Base-by-base conservation (phyloP, 352 stramenopile species). In the Phytopythium ostracodes region DNA sequence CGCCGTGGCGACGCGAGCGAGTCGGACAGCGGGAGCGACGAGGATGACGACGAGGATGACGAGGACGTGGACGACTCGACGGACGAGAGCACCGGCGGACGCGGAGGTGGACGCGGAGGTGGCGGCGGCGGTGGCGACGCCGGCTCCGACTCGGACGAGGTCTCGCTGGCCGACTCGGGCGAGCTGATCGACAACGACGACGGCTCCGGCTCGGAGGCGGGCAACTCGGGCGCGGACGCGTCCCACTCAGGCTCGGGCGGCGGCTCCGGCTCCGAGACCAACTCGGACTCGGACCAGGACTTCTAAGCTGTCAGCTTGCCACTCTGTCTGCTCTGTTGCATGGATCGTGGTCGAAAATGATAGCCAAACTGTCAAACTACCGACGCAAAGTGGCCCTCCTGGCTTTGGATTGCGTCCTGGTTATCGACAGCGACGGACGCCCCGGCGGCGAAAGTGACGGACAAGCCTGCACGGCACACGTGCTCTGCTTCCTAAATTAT, bases 101-200 rank as follows among this genome's bases (percentile, higher is more conserved):
- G 62, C 2, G 49, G 57, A 11, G 54, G 40, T 20, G 56, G 50
- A 0, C 53, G 29, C 24, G 70, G 61, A 22, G 73, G 47, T 7
- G 52, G 50, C 14, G 59, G 33, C 31, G 62, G 47, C 7, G 52
- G 50, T 20, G 59, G 33, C 31, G 62, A 60, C 36, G 60, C 31
- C 46, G 81, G 68, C 22, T 91, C 81, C 14, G 83, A 91, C 69
- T 91, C 81, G 67, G 86, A 93, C 36, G 78, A 94, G 38, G 84
- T 94, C 7, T 94, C 86, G 5, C 65, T 94, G 62, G 86, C 86
- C 40, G 86, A 94, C 65, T 94, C 86, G 51, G 81, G 73, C 0
- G 83, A 94, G 58, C 72, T 92, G 29, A 92, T 92, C 59, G 85
- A 89, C 69, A 92, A 94, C 56, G 81, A 94, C 64, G 87, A 96